Base-by-base conservation (phyloP, 2,329 filamentous ascomycete genomes). In the Colletotrichum zoysiae region DNA sequence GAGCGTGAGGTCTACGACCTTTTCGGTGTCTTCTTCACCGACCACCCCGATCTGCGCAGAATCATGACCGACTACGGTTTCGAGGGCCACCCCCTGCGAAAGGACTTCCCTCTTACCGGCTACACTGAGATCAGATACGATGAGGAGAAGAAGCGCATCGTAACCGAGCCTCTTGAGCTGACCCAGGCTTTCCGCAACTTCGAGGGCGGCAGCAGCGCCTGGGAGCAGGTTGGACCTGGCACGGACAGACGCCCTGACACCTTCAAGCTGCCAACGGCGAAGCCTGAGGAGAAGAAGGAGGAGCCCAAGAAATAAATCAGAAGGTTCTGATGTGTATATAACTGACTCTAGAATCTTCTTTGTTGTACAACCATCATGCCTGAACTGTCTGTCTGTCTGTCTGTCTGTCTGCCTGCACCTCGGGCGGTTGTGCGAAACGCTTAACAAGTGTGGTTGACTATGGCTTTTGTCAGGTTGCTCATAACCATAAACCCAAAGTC, bases 31-130 rank as follows among this genome's bases (percentile, higher is more conserved):
- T 98, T 98, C 88, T 99, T 99, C 84, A 88, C 92, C 66, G 94
- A 92, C 74, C 96, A 99, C 86, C 96, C 96, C 50, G 97, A 99
- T 85, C 87, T 99, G 77, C 91, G 96, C 82, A 91, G 96, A 77
- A 98, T 99, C 85, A 97, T 99, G 95, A 99, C 96, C 76, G 96
- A 99, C 82, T 99, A 99, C 82, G 96, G 96, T 65, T 99, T 99
- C 80, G 97, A 99, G 82, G 96, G 96, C 65, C 96, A 99, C 85
- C 96, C 96, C 53, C 86, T 99, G 80, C 90, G 97, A 80, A 99
- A 99, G 86, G 96, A 99, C 81, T 99, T 99, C 86, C 96, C 96
- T 30, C 85, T 99, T 81, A 98, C 96, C 2, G 96, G 96, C 59
- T 99, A 99, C 86, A 99, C 96, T 44, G 97, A 99, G 86, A 92